phyloP scores from a whole-genome alignment of 345 rosid species.

The Brassica carinata region DNA sequence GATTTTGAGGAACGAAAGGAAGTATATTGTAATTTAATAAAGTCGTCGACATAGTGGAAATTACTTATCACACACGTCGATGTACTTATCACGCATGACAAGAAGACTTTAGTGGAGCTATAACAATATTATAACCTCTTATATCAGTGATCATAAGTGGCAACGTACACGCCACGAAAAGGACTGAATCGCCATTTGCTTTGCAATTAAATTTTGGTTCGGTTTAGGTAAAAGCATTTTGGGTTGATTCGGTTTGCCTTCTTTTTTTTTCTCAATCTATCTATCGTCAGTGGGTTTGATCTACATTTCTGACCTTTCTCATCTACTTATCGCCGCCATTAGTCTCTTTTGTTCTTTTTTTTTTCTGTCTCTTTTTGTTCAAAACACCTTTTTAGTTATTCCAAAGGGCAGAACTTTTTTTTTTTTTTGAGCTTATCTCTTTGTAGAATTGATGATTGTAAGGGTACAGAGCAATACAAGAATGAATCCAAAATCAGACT shows the following conservation, averaged over 20 bases:
- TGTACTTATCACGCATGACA: not conserved
- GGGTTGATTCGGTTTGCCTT: not conserved
- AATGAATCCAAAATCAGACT: not conserved
- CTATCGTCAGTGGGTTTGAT: no score
- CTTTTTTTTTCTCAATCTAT: not conserved
- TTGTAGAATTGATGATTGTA: slow-evolving; percentile 21
- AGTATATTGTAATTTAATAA: not conserved
- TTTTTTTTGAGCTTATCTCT: slow-evolving; percentile 4
- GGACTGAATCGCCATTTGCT: not conserved
- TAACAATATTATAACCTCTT: not conserved
- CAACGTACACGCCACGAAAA: not conserved
- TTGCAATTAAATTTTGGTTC: not conserved
- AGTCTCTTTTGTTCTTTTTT: no score
- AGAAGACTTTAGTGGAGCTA: not conserved
- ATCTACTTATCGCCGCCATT: slow-evolving; percentile 6
- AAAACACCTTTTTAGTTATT: not conserved
- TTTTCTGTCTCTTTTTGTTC: not conserved
- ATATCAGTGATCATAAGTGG: not conserved
- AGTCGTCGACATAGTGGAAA: not conserved
- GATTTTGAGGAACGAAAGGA: no score
- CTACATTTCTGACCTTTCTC: not conserved
- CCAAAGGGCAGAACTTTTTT: not conserved
- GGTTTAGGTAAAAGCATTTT: not conserved
- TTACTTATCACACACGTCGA: not conserved
- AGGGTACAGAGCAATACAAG: not conserved